Conservation (phyloP, 2,329 filamentous ascomycete genomes). For the Sporothrix pseudoabietina region DNA sequence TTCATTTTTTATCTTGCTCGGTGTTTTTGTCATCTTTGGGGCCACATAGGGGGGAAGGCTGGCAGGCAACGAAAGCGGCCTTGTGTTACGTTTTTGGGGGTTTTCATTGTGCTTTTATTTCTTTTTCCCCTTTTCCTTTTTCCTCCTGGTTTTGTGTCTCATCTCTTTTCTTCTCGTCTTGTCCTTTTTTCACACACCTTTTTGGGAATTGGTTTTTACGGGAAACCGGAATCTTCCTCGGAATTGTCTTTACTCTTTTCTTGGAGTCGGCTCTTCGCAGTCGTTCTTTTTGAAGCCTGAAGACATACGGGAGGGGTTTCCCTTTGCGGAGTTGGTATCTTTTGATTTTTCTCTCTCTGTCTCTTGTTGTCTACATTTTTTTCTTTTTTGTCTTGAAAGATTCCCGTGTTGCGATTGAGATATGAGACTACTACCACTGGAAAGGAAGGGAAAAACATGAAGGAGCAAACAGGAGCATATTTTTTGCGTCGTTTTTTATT, state of each 20-base stretch:
- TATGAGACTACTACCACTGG: conserved; percentile 19
- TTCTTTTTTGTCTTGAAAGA: conserved; percentile 27
- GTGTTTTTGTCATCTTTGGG: conserved; percentile 30
- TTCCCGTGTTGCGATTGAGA: conserved; percentile 34
- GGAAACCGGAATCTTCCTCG: not conserved
- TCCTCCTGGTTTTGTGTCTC: conserved; percentile 21
- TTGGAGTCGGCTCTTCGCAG: conserved; percentile 2
- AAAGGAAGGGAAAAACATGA: not conserved
- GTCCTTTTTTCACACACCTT: conserved; percentile 14
- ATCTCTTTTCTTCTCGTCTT: conserved; percentile 9
- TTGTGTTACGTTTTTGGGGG: conserved; percentile 22
- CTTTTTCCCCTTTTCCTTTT: not conserved
- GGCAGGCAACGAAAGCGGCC: conserved; percentile 31
- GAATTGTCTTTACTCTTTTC: conserved; percentile 1
- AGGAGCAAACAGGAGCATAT: conserved; percentile 33
- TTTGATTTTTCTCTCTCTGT: conserved; percentile 3
- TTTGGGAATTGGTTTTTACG: conserved; percentile 23
- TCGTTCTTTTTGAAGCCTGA: conserved; percentile 22
- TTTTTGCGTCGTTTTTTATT: conserved; percentile 27
- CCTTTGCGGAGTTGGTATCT: conserved; percentile 33
- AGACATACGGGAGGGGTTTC: conserved; percentile 29
- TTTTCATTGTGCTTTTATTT: conserved; percentile 21
- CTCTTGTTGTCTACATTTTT: not conserved
- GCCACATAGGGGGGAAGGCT: conserved; percentile 27
- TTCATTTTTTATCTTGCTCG: conserved; percentile 17